Conservation (phyloP, 1,284 basidiomycete genomes). For the Rhizoctonia solani region DNA sequence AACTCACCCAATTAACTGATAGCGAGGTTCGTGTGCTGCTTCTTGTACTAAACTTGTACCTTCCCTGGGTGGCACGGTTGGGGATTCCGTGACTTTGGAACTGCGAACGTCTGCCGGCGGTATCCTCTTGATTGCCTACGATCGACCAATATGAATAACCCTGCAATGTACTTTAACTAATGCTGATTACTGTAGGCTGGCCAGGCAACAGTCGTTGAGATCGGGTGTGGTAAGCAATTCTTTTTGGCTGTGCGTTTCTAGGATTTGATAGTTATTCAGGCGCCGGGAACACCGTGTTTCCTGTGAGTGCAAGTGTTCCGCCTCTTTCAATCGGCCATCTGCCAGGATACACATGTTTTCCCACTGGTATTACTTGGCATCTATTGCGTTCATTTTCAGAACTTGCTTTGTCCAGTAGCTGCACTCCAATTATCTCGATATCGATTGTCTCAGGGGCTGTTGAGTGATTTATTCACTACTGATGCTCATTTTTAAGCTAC, state of each 20-base stretch:
- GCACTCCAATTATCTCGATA: too few relatives aligned
- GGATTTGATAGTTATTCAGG: slow-evolving; percentile 51
- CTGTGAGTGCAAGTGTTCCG: slow-evolving; percentile 44
- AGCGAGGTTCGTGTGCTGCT: slow-evolving; percentile 56
- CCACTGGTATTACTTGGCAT: background rate
- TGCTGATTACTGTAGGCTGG: slow-evolving; percentile 66
- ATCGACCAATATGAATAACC: too few relatives aligned
- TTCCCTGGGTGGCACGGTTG: background rate
- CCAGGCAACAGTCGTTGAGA: slow-evolving; percentile 72
- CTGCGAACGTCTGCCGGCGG: background rate
- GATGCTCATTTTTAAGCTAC: slow-evolving; percentile 49
- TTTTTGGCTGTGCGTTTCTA: background rate
- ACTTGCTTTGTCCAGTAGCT: too few relatives aligned
- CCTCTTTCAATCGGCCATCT: background rate
- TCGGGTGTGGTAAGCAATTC: slow-evolving; percentile 81
- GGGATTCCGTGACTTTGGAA: background rate
- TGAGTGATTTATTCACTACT: too few relatives aligned
- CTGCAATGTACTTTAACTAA: too few relatives aligned
- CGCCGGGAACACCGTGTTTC: slow-evolving; percentile 94
- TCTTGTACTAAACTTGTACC: background rate
- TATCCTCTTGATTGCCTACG: too few relatives aligned
- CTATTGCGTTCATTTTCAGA: too few relatives aligned
- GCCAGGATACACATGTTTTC: background rate
- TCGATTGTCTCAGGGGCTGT: too few relatives aligned
- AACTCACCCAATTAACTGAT: slow-evolving; percentile 71